These are phyloP conservation scores for Pouteria glomerata DNA, from an alignment of 148 eudicot genomes.

Conservation along the genomic window DNA sequence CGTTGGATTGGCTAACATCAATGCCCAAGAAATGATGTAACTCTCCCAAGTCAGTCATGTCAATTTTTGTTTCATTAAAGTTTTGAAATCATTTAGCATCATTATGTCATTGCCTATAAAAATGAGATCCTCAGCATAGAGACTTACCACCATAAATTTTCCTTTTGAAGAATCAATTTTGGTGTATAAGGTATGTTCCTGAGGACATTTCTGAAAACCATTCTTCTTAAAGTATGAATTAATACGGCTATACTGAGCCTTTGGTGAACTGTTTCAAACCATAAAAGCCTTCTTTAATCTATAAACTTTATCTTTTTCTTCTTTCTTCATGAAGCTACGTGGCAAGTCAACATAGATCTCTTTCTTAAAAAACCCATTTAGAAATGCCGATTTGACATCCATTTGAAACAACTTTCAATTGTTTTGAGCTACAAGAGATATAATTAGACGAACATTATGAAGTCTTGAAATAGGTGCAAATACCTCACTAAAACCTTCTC, in stretches of 20 bases:
- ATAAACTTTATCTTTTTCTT: too few species aligned
- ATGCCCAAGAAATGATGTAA: slow-evolving; percentile 8
- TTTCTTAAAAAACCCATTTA: too few species aligned
- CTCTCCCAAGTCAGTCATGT: slow-evolving; percentile 9
- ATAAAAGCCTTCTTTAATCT: too few species aligned
- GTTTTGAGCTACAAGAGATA: too few species aligned
- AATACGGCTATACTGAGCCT: slow-evolving; percentile 18
- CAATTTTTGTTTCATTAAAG: slow-evolving; percentile 5
- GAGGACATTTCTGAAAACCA: slow-evolving; percentile 10
- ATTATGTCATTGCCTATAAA: background rate
- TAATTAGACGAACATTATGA: too few species aligned
- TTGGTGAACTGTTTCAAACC: slow-evolving; percentile 16
- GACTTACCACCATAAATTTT: background rate
- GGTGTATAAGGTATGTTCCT: slow-evolving; percentile 12
- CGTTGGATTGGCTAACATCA: background rate
- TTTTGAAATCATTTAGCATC: slow-evolving; percentile 2
- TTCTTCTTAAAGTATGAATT: slow-evolving; percentile 3
- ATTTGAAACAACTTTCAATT: too few species aligned
- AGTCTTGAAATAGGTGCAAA: slow-evolving; percentile 11
- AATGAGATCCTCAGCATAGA: slow-evolving; percentile 16
- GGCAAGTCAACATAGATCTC: too few species aligned
- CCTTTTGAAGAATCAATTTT: background rate
- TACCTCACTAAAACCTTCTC: slow-evolving; percentile 2
- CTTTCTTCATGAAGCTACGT: too few species aligned
- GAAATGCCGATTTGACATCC: too few species aligned